phyloP scores from a whole-genome alignment of 495 filamentous ascomycete genomes.

The Trichoderma reesei region DNA sequence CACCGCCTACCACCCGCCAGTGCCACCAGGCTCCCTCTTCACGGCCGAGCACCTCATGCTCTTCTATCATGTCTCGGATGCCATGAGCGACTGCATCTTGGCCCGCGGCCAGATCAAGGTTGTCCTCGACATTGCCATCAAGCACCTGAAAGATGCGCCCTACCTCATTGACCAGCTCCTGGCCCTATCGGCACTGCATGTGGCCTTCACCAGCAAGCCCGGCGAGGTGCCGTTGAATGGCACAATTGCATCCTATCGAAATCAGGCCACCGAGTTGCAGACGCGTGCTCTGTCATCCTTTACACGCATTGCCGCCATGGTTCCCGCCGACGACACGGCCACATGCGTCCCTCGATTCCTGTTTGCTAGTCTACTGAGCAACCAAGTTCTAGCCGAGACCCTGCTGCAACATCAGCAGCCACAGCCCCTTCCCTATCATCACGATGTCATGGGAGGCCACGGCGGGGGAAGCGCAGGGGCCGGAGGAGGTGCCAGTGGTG shows the following conservation, averaged over 20 bases:
- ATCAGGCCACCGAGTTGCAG: slow-evolving; percentile 30
- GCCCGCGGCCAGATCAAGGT: slow-evolving; percentile 7
- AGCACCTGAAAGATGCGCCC: slow-evolving; percentile 20
- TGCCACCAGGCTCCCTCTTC: slow-evolving; percentile 11
- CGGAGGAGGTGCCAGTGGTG: background rate
- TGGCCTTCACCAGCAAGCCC: slow-evolving; percentile 18
- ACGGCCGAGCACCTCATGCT: slow-evolving; percentile 22
- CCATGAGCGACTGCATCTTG: slow-evolving; percentile 8
- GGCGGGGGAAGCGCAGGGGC: background rate
- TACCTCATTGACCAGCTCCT: slow-evolving; percentile 34
- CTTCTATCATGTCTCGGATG: slow-evolving; percentile 14
- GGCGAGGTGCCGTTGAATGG: slow-evolving; percentile 4
- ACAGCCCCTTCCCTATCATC: slow-evolving; percentile 6
- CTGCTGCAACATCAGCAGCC: background rate
- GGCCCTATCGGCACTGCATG: slow-evolving; percentile 30
- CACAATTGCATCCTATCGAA: slow-evolving; percentile 18
- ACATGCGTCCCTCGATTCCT: slow-evolving; percentile 30
- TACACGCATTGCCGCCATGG: slow-evolving; percentile 14
- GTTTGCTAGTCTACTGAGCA: slow-evolving; percentile 29
- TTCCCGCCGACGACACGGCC: slow-evolving; percentile 15
- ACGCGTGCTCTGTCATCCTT: slow-evolving; percentile 27
- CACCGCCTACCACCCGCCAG: slow-evolving; percentile 2
- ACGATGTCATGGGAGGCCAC: slow-evolving; percentile 11
- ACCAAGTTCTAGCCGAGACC: slow-evolving; percentile 32
- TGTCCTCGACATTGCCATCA: slow-evolving; percentile 11